phyloP scores from a whole-genome alignment of 176 grass and related monocot species.

The Musa troglodytarum region DNA sequence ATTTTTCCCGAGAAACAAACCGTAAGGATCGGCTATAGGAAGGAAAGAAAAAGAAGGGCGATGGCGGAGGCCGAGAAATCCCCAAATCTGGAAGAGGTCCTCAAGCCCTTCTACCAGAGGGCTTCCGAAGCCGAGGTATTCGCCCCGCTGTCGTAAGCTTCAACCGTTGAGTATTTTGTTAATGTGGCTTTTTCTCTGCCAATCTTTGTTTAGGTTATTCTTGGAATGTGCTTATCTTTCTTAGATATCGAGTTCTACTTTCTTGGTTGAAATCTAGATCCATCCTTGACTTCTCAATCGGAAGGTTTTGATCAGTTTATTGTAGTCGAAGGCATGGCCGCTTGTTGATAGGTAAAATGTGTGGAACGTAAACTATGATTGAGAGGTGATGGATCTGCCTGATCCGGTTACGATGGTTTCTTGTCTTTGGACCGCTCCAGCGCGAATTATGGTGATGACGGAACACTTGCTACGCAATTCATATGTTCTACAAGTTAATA shows the following conservation, averaged over 20 bases:
- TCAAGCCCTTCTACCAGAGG: conserved; percentile 58
- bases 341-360: background rate
- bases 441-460: background rate
- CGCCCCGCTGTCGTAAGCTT: background rate
- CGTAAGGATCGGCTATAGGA: too few relatives aligned
- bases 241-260: background rate
- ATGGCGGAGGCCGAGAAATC: conserved; percentile 39
- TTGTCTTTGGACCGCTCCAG: background rate
- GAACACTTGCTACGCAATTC: background rate
- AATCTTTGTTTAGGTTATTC: background rate
- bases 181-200: too few relatives aligned
- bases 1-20: too few relatives aligned
- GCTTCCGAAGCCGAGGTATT: conserved; percentile 70
- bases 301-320: background rate
- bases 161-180: background rate
- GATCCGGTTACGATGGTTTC: background rate
- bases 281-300: background rate
- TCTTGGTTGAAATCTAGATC: background rate
- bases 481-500: background rate
- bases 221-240: background rate
- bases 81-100: conserved; percentile 27
- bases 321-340: background rate
- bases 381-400: background rate
- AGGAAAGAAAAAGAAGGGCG: background rate
- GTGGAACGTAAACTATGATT: too few relatives aligned